phyloP scores from a whole-genome alignment of 306 rosid genomes.

The Spatholobus suberectus region DNA sequence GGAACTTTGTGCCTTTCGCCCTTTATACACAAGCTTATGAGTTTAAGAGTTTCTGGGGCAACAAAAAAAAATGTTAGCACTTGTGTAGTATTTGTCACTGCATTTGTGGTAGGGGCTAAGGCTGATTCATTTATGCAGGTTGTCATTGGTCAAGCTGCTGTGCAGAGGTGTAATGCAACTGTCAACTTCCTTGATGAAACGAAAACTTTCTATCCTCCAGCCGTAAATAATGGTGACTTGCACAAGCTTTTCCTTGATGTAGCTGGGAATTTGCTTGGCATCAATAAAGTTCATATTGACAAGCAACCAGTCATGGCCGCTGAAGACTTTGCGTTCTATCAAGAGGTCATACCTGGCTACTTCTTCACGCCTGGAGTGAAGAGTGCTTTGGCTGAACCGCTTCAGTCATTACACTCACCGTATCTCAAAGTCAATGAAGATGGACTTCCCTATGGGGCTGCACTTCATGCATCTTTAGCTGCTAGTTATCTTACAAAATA shows the following conservation, averaged over 20 bases:
- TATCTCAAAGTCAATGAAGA: slow-evolving; percentile 74
- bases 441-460: slow-evolving; percentile 82
- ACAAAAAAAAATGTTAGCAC: not conserved
- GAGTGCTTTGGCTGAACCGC: slow-evolving; percentile 41
- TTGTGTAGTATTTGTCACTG: not conserved
- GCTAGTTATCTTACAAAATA: slow-evolving; percentile 58
- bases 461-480: slow-evolving; percentile 90
- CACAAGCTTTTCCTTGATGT: slow-evolving; percentile 55
- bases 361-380: slow-evolving; percentile 56
- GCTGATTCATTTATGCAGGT: slow-evolving; percentile 52
- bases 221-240: slow-evolving; percentile 58
- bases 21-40: not conserved
- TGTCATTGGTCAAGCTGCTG: slow-evolving; percentile 72
- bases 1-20: not conserved
- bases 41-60: not conserved
- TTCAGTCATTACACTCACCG: slow-evolving; percentile 58
- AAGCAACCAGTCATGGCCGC: slow-evolving; percentile 57
- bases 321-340: slow-evolving; percentile 87
- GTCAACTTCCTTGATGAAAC: slow-evolving; percentile 56
- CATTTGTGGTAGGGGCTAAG: not conserved
- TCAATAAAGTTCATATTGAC: slow-evolving; percentile 45
- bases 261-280: slow-evolving; percentile 64
- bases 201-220: slow-evolving; percentile 58
- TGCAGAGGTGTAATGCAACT: slow-evolving; percentile 77
- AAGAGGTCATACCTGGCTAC: slow-evolving; percentile 81